Evolutionary conservation across 1,284 basidiomycete genomes (phyloP).

Genomic region (Ustilago cynodontis): DNA sequence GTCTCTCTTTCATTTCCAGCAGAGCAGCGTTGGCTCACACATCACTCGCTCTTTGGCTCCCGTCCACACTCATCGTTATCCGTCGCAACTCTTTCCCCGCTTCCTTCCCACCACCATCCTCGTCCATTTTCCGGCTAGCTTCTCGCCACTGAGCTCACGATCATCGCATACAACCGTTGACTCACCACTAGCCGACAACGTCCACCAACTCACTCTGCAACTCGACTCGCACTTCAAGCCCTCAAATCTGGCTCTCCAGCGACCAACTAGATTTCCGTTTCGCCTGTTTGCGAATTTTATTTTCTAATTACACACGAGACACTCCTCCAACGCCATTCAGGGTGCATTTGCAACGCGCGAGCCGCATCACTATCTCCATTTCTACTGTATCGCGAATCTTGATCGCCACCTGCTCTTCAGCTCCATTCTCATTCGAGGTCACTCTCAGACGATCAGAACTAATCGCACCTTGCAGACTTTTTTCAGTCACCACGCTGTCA

Average conservation of each 20-base stretch:
- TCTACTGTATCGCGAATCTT: conserved; percentile 1
- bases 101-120: conserved; percentile 10
- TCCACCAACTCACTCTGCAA: neutral
- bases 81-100: conserved; percentile 40
- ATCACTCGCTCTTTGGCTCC: conserved; percentile 12
- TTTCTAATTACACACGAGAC: conserved; percentile 1
- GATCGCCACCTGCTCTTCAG: neutral
- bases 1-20: neutral
- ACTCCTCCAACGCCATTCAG: conserved; percentile 4
- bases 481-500: neutral
- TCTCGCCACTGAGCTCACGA: neutral
- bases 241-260: neutral
- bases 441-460: neutral
- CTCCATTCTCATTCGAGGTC: neutral
- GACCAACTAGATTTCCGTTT: neutral
- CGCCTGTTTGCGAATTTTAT: neutral
- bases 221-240: too few relatives aligned
- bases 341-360: conserved; percentile 1
- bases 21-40: neutral
- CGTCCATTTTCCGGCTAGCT: neutral
- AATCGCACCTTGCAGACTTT: neutral
- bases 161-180: neutral
- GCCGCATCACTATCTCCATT: conserved; percentile 1
- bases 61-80: conserved; percentile 44
- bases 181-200: neutral